Base-by-base conservation (phyloP, 805 yeast genomes). In the Peterozyma toletana region DNA sequence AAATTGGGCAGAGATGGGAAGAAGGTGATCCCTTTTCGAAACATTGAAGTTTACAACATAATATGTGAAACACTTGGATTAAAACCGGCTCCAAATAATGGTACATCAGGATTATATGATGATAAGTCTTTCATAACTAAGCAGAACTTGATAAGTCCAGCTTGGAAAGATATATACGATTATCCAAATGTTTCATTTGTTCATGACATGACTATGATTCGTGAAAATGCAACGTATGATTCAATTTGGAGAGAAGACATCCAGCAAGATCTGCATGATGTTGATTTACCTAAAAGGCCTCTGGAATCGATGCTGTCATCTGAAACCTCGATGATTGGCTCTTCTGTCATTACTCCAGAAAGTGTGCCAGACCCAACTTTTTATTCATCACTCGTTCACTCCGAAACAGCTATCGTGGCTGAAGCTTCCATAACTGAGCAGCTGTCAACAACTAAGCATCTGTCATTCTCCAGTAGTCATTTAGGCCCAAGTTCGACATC, bases 21-120 rank as follows among this genome's bases (percentile, higher is more conserved):
- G 15, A 66, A 66, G 50, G 64, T 77, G 17, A 59, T 64, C 48
- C 96, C 96, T 3, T 84, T 90, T 53, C 63, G 70, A 10, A 91
- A 88, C 58, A 67, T 74, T 11, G 86, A 88, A 48, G 70, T 90
- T 5, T 90, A 87, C 61, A 78, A 82, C 50, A 70, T 90, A 18
- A 47, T 90, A 2, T 84, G 96, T 61, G 84, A 83, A 13, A 68
- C 84, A 1, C 62, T 86, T 44, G 55, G 58, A 29, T 38, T 76
- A 30, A 64, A 63, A 29, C 83, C 88, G 0, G 66, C 80, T 7
- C 60, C 71, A 1, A 83, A 81, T 52, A 83, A 84, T 52, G 91
- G 91, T 1, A 58, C 77, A 38, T 7, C 36, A 16, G 39, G 34
- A 29, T 16, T 31, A 9, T 52, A 50, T 31, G 30, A 29, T 6